Evolutionary conservation across 371 early-diverging fungal genomes (phyloP), one percentile per base, ranked within the genome.

Genomic region (Parasitella parasitica): DNA sequence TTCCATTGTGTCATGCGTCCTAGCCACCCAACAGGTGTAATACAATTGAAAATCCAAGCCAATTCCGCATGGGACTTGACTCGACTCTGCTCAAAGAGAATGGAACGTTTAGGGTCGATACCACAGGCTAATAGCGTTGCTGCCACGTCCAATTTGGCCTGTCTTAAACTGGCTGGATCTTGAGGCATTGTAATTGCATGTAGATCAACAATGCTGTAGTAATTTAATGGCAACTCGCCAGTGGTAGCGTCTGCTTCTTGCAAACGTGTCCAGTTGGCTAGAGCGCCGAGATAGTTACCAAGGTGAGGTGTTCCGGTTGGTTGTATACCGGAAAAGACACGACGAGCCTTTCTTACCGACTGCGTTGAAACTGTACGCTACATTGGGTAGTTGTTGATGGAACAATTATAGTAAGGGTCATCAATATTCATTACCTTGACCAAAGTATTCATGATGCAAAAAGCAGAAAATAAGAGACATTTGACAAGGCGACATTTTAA

Each of bases 1-100:
- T 96, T 95, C 96, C 96, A 97, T 66, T 97, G 97, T 6, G 96
- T 96, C 97, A 97, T 97, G 13, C 97, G 80, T 7, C 87, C 88
- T 5, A 97, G 73, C 92, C 93, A 92, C 0, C 92, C 89, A 2
- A 96, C 84, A 22, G 95, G 93, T 6, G 95, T 91, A 39, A 89
- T 78, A 61, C 94, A 94, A 61, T 86, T 90, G 59, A 97, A 75
- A 8, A 94, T 76, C 97, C 97, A 97, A 18, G 84, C 75, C 16
- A 96, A 80, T 69, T 95, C 91, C 1, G 95, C 52, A 68, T 97
- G 97, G 41, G 82, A 83, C 0, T 88, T 66, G 1, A 95, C 89
- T 69, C 84, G 68, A 37, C 80, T 72, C 76, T 97, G 97, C 37
- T 91, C 85, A 77, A 96, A 97, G 28, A 97, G 64, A 12, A 89